Conservation (phyloP, 2,329 filamentous ascomycete species). For the Pseudocercospora eumusae region DNA sequence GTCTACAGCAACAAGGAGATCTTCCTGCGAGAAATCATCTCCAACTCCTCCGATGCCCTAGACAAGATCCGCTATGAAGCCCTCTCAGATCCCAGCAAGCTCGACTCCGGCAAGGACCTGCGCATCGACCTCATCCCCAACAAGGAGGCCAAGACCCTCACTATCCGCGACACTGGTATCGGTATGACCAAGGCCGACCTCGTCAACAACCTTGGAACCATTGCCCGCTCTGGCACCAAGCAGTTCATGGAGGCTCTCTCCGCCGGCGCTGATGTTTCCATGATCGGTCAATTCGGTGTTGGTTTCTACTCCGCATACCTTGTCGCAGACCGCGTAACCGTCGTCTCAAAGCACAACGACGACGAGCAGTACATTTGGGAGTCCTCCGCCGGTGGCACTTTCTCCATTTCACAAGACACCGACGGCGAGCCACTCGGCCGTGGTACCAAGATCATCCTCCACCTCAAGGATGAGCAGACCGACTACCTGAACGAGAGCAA, state of each 20-base stretch:
- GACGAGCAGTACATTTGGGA: constrained; percentile 99
- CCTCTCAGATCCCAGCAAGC: constrained; percentile 93
- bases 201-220: constrained; percentile 99
- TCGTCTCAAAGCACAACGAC: constrained; percentile 98
- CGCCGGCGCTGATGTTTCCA: constrained; percentile 97
- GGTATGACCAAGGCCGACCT: constrained; percentile 99
- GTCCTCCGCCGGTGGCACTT: constrained; percentile 94
- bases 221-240: constrained; percentile 98
- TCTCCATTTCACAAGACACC: constrained; percentile 87
- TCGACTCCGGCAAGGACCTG: constrained; percentile 96
- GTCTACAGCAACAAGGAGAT: constrained; percentile 99
- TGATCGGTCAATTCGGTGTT: constrained; percentile 99
- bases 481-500: constrained; percentile 98
- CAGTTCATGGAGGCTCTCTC: constrained; percentile 99
- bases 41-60: constrained; percentile 97
- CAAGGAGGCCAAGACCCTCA: constrained; percentile 96
- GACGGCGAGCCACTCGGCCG: constrained; percentile 89
- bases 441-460: constrained; percentile 96
- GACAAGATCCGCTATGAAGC: constrained; percentile 99
- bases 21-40: constrained; percentile 97
- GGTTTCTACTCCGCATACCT: constrained; percentile 99
- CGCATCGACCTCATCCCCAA: constrained; percentile 98
- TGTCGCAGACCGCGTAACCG: constrained; percentile 92
- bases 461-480: constrained; percentile 98
- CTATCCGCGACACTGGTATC: constrained; percentile 96